Evolutionary conservation across 768 basidiomycete species (phyloP).

Genomic region (Lactarius quietus): DNA sequence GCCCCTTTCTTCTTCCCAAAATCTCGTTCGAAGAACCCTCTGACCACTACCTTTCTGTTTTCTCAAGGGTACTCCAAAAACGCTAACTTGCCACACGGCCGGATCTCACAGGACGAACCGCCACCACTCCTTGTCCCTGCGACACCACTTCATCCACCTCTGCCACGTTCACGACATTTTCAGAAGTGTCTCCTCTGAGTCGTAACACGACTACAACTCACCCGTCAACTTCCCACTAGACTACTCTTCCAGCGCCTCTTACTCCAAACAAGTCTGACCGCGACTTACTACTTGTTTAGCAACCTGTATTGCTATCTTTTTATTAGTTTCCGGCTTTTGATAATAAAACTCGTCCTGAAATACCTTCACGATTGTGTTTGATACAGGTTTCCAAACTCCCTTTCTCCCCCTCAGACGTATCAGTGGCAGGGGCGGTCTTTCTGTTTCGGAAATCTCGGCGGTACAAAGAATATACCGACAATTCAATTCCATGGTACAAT

Average conservation of each 20-base stretch:
- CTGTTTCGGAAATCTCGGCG: too few relatives aligned
- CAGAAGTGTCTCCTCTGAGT: background rate
- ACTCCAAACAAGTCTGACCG: too few relatives aligned
- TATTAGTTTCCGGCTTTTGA: too few relatives aligned
- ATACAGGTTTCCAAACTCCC: too few relatives aligned
- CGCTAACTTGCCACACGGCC: background rate
- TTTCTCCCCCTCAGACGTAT: too few relatives aligned
- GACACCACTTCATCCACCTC: background rate
- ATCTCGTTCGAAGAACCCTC: conserved; percentile 3
- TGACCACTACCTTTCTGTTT: background rate
- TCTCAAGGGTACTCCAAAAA: background rate
- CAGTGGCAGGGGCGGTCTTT: too few relatives aligned
- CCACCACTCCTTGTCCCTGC: conserved; percentile 2
- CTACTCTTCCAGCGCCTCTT: conserved; percentile 5
- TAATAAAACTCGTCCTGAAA: too few relatives aligned
- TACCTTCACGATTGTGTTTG: too few relatives aligned
- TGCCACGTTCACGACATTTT: background rate
- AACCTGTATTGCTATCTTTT: too few relatives aligned
- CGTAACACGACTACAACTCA: background rate
- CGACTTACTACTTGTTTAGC: too few relatives aligned
- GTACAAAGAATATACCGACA: too few relatives aligned
- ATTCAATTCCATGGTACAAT: too few relatives aligned
- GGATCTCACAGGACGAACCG: background rate
- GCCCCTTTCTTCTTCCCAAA: background rate
- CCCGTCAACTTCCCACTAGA: conserved; percentile 11